These are phyloP conservation scores for Chimonanthus praecox DNA, from an alignment of 164 flowering plant genomes.

Conservation along the genomic window DNA sequence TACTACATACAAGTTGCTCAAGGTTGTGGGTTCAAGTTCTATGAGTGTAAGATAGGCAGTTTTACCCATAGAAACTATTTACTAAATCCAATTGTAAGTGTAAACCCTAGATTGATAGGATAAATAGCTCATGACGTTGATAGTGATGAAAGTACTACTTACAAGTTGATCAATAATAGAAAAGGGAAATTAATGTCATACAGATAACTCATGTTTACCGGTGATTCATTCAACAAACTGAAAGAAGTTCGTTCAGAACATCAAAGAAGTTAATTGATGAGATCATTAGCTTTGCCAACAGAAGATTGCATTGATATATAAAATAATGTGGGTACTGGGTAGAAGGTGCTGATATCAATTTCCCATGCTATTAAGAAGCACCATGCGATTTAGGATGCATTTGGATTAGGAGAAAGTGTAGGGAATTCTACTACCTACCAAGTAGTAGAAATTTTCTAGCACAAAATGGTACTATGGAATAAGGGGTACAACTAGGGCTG, in stretches of 20 bases:
- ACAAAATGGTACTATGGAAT: no score
- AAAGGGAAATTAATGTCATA: not conserved
- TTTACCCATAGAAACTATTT: not conserved
- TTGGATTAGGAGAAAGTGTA: no score
- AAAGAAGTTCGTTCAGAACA: not conserved
- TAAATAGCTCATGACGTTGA: no score
- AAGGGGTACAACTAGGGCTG: no score
- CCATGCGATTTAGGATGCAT: not conserved
- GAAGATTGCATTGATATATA: not conserved
- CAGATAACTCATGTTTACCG: not conserved
- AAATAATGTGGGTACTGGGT: not conserved
- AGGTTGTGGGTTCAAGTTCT: no score
- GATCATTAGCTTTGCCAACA: not conserved
- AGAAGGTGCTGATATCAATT: not conserved
- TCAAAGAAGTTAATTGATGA: not conserved
- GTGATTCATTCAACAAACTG: not conserved
- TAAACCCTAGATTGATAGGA: no score
- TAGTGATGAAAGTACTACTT: no score
- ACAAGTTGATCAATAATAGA: no score
- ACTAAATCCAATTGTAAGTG: not conserved
- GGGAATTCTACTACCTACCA: no score
- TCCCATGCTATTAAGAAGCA: not conserved
- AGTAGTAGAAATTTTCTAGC: no score
- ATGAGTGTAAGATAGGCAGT: no score
- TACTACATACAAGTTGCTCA: no score